Evolutionary conservation across 495 filamentous ascomycete species (phyloP).

Genomic region (Penicillium paradoxum): DNA sequence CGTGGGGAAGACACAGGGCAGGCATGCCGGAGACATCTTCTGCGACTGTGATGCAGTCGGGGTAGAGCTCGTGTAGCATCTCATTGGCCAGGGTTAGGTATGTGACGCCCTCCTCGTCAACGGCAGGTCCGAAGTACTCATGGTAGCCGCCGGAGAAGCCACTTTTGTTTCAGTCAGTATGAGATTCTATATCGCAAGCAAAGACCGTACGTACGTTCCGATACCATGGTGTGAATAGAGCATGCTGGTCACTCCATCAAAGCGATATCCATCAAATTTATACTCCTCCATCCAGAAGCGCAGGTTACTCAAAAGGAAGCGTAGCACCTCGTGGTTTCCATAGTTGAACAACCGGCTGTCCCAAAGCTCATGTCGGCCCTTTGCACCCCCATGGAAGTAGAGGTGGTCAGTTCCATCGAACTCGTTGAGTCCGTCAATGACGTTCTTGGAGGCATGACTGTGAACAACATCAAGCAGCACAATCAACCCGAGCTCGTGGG

Average conservation of each 20-base stretch:
- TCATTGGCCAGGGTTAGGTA: slow-evolving; percentile 97
- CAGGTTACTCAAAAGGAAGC: slow-evolving; percentile 91
- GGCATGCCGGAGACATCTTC: slow-evolving; percentile 99
- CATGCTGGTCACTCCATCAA: slow-evolving; percentile 98
- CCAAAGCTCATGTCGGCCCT: slow-evolving; percentile 87
- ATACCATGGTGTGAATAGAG: slow-evolving; percentile 95
- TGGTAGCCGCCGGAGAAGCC: slow-evolving; percentile 98
- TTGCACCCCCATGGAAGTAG: slow-evolving; percentile 86
- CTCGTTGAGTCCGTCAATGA: slow-evolving; percentile 85
- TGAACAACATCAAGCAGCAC: slow-evolving; percentile 95
- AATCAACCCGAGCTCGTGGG: slow-evolving; percentile 84
- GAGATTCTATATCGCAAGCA: not conserved
- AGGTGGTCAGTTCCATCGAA: slow-evolving; percentile 93
- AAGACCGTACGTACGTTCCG: slow-evolving; percentile 70
- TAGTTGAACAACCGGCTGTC: slow-evolving; percentile 98
- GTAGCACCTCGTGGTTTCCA: slow-evolving; percentile 85
- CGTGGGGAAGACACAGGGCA: slow-evolving; percentile 78
- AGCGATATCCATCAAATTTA: slow-evolving; percentile 91
- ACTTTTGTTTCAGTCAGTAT: slow-evolving; percentile 38
- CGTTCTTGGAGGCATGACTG: slow-evolving; percentile 96
- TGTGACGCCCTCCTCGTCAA: slow-evolving; percentile 94
- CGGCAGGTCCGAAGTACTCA: slow-evolving; percentile 88
- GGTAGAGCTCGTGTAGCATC: slow-evolving; percentile 85
- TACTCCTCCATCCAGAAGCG: slow-evolving; percentile 99
- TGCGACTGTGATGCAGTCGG: slow-evolving; percentile 81